Conservation (phyloP, 495 filamentous ascomycete genomes). For the Cairneyella variabilis region DNA sequence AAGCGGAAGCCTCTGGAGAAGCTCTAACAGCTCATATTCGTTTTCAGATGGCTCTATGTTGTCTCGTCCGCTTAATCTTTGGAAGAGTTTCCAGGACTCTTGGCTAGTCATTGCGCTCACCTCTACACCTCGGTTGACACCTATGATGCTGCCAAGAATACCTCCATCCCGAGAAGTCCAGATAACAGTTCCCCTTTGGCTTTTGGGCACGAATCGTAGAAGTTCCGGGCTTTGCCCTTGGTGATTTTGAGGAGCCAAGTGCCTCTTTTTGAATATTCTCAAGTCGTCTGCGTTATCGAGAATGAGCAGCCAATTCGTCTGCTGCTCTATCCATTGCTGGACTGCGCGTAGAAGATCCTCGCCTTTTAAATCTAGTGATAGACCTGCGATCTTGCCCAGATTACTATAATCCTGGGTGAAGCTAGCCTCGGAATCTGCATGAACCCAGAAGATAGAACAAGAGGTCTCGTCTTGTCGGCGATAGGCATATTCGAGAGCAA, state of each 20-base stretch:
- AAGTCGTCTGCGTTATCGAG: conserved; percentile 17
- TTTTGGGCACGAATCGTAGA: conserved; percentile 11
- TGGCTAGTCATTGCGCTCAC: conserved; percentile 6
- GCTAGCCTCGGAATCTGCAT: conserved; percentile 13
- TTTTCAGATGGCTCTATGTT: neutral
- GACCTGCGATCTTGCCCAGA: conserved; percentile 1
- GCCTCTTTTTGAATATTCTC: conserved; percentile 9
- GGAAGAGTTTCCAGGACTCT: conserved; percentile 7
- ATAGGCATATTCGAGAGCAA: conserved; percentile 22
- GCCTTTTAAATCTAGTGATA: conserved; percentile 17
- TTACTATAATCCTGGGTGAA: conserved; percentile 13
- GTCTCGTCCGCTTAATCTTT: neutral
- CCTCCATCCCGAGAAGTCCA: conserved; percentile 16
- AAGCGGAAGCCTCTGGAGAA: conserved; percentile 41
- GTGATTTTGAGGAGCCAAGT: neutral
- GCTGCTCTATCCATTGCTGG: conserved; percentile 15
- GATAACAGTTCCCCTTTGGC: conserved; percentile 2
- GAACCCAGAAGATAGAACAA: conserved; percentile 20
- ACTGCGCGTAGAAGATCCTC: conserved; percentile 11
- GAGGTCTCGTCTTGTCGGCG: conserved; percentile 13
- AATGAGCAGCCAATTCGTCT: conserved; percentile 16
- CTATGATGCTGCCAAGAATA: conserved; percentile 11
- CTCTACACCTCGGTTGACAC: conserved; percentile 5
- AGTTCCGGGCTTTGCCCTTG: conserved; percentile 6
- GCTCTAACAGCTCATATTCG: conserved; percentile 30